These are phyloP conservation scores for Puccinia coronata DNA, from an alignment of 1,284 basidiomycete genomes.

Conservation along the genomic window DNA sequence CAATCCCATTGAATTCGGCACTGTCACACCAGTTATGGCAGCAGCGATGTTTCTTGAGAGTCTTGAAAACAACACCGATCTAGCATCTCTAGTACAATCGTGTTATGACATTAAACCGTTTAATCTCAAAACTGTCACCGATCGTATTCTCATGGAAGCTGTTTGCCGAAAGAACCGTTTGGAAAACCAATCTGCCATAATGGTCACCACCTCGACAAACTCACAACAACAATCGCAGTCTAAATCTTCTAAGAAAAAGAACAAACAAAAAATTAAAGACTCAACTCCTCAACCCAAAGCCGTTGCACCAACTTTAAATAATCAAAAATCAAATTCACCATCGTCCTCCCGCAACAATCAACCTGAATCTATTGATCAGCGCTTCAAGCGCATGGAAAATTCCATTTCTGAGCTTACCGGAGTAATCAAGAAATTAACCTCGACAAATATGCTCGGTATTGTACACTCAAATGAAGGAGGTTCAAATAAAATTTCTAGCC, in stretches of 20 bases:
- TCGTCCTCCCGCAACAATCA: background rate
- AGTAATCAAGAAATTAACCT: background rate
- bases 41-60: slow-evolving; percentile 7
- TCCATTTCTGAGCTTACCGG: background rate
- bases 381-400: background rate
- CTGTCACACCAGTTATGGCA: background rate
- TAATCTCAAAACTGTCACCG: background rate
- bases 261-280: background rate
- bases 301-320: background rate
- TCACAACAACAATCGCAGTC: too few species aligned
- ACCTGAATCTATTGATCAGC: background rate
- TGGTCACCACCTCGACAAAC: background rate
- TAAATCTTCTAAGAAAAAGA: background rate
- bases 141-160: background rate
- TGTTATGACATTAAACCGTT: slow-evolving; percentile 12
- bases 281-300: background rate
- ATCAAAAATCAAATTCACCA: background rate
- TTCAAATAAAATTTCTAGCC: background rate
- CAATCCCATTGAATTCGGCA: background rate
- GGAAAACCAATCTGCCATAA: background rate
- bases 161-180: background rate
- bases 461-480: background rate
- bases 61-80: background rate
- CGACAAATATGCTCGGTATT: background rate
- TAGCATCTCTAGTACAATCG: background rate